These are phyloP conservation scores for Jacaranda copaia DNA, from an alignment of 257 asterid genomes.

Conservation along the genomic window DNA sequence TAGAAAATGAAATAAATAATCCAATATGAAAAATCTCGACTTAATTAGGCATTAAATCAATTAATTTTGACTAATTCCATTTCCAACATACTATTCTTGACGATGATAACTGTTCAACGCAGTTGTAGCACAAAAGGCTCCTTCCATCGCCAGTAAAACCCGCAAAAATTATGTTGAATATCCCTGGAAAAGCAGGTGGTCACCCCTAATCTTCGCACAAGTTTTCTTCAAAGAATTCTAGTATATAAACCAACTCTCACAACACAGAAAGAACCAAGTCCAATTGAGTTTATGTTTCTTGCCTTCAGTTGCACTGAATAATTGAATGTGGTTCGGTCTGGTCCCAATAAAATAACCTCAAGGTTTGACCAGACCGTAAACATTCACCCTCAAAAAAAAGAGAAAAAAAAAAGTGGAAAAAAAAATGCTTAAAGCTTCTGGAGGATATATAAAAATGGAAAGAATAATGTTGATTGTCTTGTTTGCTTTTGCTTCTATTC, in stretches of 20 bases:
- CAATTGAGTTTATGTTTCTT: no score
- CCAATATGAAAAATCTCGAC: no score
- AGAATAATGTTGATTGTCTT: conserved; percentile 31
- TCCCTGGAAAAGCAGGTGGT: conserved; percentile 40
- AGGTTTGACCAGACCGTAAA: conserved; percentile 49
- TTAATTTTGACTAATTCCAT: background rate
- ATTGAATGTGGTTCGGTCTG: conserved; percentile 35
- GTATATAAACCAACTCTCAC: conserved; percentile 36
- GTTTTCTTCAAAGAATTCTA: no score
- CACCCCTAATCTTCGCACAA: conserved; percentile 34
- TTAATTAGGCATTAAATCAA: no score
- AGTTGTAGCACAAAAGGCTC: background rate
- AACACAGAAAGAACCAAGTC: background rate
- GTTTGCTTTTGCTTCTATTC: conserved; percentile 42
- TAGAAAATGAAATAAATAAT: no score
- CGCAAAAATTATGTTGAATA: background rate
- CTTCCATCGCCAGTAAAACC: background rate
- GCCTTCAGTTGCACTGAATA: background rate
- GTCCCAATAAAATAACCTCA: conserved; percentile 12
- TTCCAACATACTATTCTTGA: no score
- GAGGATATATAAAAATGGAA: conserved; percentile 38
- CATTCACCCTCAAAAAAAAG: background rate
- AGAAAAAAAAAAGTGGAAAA: background rate
- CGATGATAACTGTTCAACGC: background rate
- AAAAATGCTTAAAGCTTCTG: background rate